A percentile compares a stretch with the other conserved stretches of the same genome.
These are phyloP conservation scores for Aspergillus carlsbadensis DNA, from an alignment of 495 filamentous ascomycete species.

Conservation along the genomic window DNA sequence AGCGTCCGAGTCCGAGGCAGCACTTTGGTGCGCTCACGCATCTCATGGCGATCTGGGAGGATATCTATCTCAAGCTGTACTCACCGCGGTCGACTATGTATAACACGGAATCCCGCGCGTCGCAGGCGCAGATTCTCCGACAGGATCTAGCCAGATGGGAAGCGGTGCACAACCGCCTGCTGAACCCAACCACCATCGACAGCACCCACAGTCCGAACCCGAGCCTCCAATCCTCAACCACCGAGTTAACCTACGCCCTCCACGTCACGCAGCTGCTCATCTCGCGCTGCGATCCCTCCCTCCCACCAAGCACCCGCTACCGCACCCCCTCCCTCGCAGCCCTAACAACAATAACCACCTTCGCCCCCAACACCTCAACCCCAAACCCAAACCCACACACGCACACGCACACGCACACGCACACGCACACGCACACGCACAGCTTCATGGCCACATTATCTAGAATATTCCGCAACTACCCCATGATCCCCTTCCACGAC, in stretches of 20 bases:
- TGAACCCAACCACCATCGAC: too few species aligned
- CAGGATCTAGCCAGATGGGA: not conserved
- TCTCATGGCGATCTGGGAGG: conserved; percentile 4
- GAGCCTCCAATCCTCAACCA: not conserved
- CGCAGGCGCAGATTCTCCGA: not conserved
- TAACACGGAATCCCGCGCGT: not conserved
- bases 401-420: not conserved
- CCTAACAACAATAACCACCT: too few species aligned
- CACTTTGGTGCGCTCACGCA: not conserved
- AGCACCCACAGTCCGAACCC: not conserved
- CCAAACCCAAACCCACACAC: not conserved
- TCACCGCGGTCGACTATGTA: not conserved
- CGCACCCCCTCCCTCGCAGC: not conserved
- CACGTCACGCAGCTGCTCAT: not conserved
- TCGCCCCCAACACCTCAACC: not conserved
- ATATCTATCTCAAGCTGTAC: conserved; percentile 4
- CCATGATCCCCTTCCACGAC: conserved; percentile 5
- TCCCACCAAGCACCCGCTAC: not conserved
- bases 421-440: too few species aligned
- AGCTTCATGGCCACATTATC: too few species aligned
- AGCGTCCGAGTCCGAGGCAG: not conserved
- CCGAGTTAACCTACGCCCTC: not conserved
- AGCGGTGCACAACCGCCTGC: not conserved
- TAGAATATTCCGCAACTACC: not conserved
- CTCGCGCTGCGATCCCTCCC: not conserved